phyloP scores from a whole-genome alignment of 2,329 filamentous ascomycete species.

The Verticillium dahliae region DNA sequence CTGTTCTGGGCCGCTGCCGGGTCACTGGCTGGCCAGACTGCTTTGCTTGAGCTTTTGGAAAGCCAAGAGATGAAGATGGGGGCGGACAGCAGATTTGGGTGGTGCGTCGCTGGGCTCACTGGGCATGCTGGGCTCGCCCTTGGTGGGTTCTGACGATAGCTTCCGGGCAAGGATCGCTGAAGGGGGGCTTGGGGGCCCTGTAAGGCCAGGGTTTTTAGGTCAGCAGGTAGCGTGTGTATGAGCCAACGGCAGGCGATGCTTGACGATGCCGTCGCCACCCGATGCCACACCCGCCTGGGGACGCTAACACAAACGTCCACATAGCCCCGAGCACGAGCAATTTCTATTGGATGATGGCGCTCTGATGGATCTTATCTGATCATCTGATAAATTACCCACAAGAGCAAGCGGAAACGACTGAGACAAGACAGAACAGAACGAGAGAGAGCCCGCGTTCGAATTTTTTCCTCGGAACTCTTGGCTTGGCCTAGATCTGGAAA shows the following conservation, averaged over 20 bases:
- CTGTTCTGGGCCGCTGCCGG: not conserved
- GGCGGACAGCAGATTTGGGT: not conserved
- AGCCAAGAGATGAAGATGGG: not conserved
- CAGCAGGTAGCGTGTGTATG: not conserved
- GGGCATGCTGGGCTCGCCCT: not conserved
- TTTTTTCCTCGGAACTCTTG: not conserved
- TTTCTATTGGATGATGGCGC: not conserved
- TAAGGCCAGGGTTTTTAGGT: not conserved
- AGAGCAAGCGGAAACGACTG: not conserved
- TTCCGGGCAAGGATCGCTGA: not conserved
- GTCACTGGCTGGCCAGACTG: not conserved
- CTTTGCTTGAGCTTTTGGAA: no score
- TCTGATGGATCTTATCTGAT: constrained; percentile 4
- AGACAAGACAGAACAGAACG: not conserved
- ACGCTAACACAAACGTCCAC: not conserved
- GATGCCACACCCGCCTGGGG: not conserved
- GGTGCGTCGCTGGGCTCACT: not conserved
- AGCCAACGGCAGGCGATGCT: not conserved
- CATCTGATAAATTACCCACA: constrained; percentile 3
- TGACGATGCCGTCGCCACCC: not conserved
- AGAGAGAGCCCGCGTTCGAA: not conserved
- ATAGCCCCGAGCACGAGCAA: not conserved
- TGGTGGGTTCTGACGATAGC: not conserved
- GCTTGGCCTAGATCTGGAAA: not conserved
- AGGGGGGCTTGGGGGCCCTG: not conserved